phyloP scores from a whole-genome alignment of 768 basidiomycete genomes.

The Boletus barrowsii region DNA sequence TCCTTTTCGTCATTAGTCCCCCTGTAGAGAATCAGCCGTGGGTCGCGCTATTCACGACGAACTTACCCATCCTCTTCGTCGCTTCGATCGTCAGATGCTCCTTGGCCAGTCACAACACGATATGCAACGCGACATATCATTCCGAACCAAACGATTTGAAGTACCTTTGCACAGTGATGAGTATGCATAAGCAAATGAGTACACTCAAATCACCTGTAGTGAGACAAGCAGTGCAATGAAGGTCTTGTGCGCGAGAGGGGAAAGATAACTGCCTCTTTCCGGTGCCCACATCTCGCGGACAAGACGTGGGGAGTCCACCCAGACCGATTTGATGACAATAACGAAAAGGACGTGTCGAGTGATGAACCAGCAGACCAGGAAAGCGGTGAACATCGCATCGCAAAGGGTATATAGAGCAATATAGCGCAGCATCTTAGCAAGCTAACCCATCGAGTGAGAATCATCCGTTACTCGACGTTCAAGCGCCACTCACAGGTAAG shows the following conservation, averaged over 20 bases:
- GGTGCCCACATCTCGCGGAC: slow-evolving; percentile 59
- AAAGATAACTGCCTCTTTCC: slow-evolving; percentile 54
- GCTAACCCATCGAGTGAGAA: slow-evolving; percentile 38
- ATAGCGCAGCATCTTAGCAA: slow-evolving; percentile 94
- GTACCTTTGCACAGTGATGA: slow-evolving; percentile 40
- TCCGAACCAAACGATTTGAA: slow-evolving; percentile 81
- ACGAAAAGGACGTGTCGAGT: slow-evolving; percentile 85
- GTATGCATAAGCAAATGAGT: not conserved
- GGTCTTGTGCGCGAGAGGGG: slow-evolving; percentile 36
- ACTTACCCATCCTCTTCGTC: slow-evolving; percentile 70
- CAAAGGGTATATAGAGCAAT: slow-evolving; percentile 61
- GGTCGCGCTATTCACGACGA: not conserved
- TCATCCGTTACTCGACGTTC: not conserved
- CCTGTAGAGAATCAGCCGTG: slow-evolving; percentile 17
- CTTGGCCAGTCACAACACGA: slow-evolving; percentile 67
- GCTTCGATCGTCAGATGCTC: slow-evolving; percentile 81
- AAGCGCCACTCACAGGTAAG: slow-evolving; percentile 64
- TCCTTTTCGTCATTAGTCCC: slow-evolving; percentile 21
- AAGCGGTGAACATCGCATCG: slow-evolving; percentile 74
- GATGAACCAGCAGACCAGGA: slow-evolving; percentile 87
- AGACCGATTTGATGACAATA: slow-evolving; percentile 61
- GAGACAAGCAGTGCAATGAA: slow-evolving; percentile 57
- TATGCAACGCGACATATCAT: slow-evolving; percentile 86
- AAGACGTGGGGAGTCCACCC: slow-evolving; percentile 46
- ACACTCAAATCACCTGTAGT: slow-evolving; percentile 50